Evolutionary conservation across 306 rosid genomes (phyloP), one percentile per base, ranked within the genome.

Genomic region (Casuarina glauca): DNA sequence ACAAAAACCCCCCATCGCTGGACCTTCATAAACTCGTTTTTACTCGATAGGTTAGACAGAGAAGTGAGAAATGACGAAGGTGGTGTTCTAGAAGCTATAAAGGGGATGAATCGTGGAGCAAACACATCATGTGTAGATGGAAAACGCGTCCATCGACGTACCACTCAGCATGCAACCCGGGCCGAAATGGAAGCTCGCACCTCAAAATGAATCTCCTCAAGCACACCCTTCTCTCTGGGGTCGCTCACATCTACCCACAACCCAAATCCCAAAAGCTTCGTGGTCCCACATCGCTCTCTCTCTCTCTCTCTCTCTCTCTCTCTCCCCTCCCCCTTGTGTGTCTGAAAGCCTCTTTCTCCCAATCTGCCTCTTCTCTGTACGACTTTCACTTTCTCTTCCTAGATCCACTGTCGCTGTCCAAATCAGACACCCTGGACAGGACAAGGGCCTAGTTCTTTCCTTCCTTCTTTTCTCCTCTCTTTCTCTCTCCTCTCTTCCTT

Each of bases 91-190:
- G 57, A 72, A 26, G 19, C 16, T 15, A 26, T 26, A 35, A 35
- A 9, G 10, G 46, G 2, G 9, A 32, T 36, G 20, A 2, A 64
- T 10, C 32, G 77, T 76, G 62, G 77, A 43, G 71, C 39, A 5
- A 32, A 42, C 45, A 51, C 17, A 39, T 8, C 62, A 57, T 62
- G 54, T 74, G 80, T 71, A 80, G 74, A 83, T 79, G 76, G 79
- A 42, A 81, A 90, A 76, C 86, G 90, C 78, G 82, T 81, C 52
- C 49, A 75, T 54, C 73, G 86, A 88, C 74, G 93, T 88, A 86
- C 84, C 92, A 85, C 73, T 43, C 0, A 85, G 88, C 97, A 88
- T 94, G 93, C 84, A 92, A 89, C 15, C 50, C 97, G 93, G 90
- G 70, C 82, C 92, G 93, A 90, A 90, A 90, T 78, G 85, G 67